Percentiles rank a stretch among this genome's conserved stretches.
These are phyloP conservation scores for Rhynchosporium secalis DNA, from an alignment of 2,329 filamentous ascomycete species.

Conservation along the genomic window DNA sequence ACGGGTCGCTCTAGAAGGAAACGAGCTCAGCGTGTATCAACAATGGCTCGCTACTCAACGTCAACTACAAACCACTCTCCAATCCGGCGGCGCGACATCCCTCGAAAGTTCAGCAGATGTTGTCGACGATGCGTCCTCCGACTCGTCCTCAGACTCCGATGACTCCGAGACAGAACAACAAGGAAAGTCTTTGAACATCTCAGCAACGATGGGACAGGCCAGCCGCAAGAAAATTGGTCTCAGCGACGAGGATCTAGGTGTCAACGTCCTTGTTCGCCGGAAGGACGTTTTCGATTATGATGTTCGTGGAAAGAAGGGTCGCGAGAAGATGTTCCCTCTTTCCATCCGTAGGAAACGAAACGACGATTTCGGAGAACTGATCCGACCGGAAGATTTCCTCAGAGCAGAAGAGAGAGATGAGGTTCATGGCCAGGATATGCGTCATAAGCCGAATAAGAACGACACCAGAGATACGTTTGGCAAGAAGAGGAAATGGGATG, in stretches of 20 bases:
- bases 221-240: slow-evolving; percentile 83
- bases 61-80: slow-evolving; percentile 80
- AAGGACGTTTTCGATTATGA: slow-evolving; percentile 94
- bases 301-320: slow-evolving; percentile 84
- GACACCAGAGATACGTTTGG: slow-evolving; percentile 66
- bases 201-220: slow-evolving; percentile 79
- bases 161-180: slow-evolving; percentile 89
- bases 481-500: slow-evolving; percentile 94
- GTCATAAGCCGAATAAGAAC: slow-evolving; percentile 47
- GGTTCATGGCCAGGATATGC: slow-evolving; percentile 64
- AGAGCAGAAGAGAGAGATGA: slow-evolving; percentile 88
- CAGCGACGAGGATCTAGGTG: slow-evolving; percentile 85
- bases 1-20: slow-evolving; percentile 67
- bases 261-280: slow-evolving; percentile 85
- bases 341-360: slow-evolving; percentile 74
- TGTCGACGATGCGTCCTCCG: slow-evolving; percentile 81
- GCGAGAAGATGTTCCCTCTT: slow-evolving; percentile 90
- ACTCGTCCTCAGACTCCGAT: slow-evolving; percentile 82
- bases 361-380: slow-evolving; percentile 93
- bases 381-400: slow-evolving; percentile 90
- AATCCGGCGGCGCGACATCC: slow-evolving; percentile 65
- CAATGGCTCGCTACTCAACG: slow-evolving; percentile 88
- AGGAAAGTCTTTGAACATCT: slow-evolving; percentile 86
- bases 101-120: slow-evolving; percentile 71
- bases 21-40: slow-evolving; percentile 81